Base-by-base conservation (phyloP, 208 protist species). In the Trypanosoma mega region DNA sequence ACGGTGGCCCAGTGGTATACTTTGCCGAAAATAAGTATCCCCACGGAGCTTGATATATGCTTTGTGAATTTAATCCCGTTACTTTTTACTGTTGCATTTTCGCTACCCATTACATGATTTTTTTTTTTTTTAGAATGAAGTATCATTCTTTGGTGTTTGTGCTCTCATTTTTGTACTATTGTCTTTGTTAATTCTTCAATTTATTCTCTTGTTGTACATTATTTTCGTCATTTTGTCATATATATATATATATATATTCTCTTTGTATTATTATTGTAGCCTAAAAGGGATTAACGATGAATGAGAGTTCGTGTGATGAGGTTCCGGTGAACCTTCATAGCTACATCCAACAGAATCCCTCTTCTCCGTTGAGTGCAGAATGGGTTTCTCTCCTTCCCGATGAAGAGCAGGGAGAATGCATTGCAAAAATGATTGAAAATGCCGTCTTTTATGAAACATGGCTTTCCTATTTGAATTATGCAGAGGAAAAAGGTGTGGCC, bases 391-490 rank as follows among this genome's bases (percentile, higher is more conserved):
- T 64, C 36, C 70, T 94, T 21, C 72, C 76, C 2, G 62, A 54
- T n/a, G 68, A 72, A 2, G 67, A 85, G 61, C 79, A 88, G 49
- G 51, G 72, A 8, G 61, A 80, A 39, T 62, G 72, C 7, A 49
- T 90, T 52, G 47, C 59, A 6, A 72, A 52, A 33, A 76, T 94
- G 33, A 83, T 94, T 18, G 75, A 83, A 9, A 65, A 78, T 51
- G 77, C 88, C 2, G 81, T 82, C 2, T 92, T 80, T 65, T 82
- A 72, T 45, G 88, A 94, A 47, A 77, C 88, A 5, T 94, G 88
- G 85, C 73, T 87, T 29, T 65, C 67, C 0, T 94, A 92, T 59
- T 90, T 94, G 65, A 64, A 56, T 3, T 92, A 81, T 51, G 74
- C 76, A 11, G 68, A 78, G 36, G 49, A 63, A 31, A 78, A 77